A percentile compares a stretch with the other conserved stretches of the same genome.
Conservation (phyloP, 495 filamentous ascomycete genomes). For the Bryoglossum gracile region DNA sequence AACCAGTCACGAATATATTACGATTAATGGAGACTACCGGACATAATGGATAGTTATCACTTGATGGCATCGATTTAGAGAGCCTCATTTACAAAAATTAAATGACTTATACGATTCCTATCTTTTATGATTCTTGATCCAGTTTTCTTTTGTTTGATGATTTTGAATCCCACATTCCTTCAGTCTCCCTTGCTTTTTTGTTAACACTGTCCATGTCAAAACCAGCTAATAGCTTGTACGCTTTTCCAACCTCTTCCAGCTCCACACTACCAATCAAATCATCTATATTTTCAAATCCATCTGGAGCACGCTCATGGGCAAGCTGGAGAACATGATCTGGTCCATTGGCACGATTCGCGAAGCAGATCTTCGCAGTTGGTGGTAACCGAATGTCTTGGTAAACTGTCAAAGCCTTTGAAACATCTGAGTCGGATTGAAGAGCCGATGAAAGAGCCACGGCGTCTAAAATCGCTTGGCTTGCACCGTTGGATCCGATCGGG, state of each 20-base stretch:
- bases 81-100: too few species aligned
- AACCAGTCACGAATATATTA: slow-evolving; percentile 95
- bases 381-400: slow-evolving; percentile 6
- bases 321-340: slow-evolving; percentile 15
- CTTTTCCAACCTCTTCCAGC: slow-evolving; percentile 9
- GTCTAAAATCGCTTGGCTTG: slow-evolving; percentile 14
- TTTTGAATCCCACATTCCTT: slow-evolving; percentile 6
- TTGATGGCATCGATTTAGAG: too few species aligned
- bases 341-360: slow-evolving; percentile 7
- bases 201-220: slow-evolving; percentile 15
- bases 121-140: background rate
- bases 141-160: background rate
- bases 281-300: slow-evolving; percentile 14
- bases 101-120: too few species aligned
- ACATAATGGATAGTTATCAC: too few species aligned
- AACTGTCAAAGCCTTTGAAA: background rate
- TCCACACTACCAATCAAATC: slow-evolving; percentile 6
- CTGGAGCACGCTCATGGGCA: slow-evolving; percentile 9
- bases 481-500: slow-evolving; percentile 13
- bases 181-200: slow-evolving; percentile 10
- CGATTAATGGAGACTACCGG: slow-evolving; percentile 88
- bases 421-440: slow-evolving; percentile 1
- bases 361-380: slow-evolving; percentile 12
- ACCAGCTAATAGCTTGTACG: slow-evolving; percentile 10
- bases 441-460: slow-evolving; percentile 8